These are phyloP conservation scores for Glaciozyma antarctica DNA, from an alignment of 768 basidiomycete species.

Conservation along the genomic window DNA sequence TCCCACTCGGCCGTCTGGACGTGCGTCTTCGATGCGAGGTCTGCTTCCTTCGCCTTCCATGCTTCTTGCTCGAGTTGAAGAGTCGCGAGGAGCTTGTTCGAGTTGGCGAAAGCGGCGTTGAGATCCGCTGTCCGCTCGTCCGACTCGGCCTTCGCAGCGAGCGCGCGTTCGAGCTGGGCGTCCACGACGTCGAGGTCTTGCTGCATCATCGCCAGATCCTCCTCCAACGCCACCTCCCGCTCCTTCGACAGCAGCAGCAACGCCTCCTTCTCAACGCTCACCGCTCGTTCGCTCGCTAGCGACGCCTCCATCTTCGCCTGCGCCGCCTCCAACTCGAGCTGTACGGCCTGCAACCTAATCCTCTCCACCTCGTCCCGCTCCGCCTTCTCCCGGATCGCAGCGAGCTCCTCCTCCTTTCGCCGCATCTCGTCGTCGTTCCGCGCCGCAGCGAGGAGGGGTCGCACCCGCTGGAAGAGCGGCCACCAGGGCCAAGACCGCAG, in stretches of 20 bases:
- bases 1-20: conserved; percentile 51
- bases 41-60: conserved; percentile 57
- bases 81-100: conserved; percentile 72
- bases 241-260: conserved; percentile 73
- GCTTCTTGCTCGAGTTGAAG: conserved; percentile 66
- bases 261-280: conserved; percentile 72
- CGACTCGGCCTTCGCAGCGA: conserved; percentile 19
- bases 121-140: conserved; percentile 29
- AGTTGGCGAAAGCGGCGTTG: conserved; percentile 65
- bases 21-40: conserved; percentile 52
- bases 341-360: conserved; percentile 64
- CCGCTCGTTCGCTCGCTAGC: conserved; percentile 68
- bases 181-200: conserved; percentile 68
- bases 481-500: conserved; percentile 98
- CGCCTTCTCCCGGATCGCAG: conserved; percentile 68
- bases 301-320: conserved; percentile 72
- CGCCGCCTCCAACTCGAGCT: conserved; percentile 71
- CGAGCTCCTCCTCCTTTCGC: conserved; percentile 73
- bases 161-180: conserved; percentile 55
- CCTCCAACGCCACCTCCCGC: conserved; percentile 73
- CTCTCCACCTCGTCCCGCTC: conserved; percentile 77
- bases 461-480: conserved; percentile 94
- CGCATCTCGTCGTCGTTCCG: conserved; percentile 84
- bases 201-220: conserved; percentile 70
- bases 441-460: conserved; percentile 84